phyloP scores from a whole-genome alignment of 192 early-diverging fungal genomes.

The Podila minutissima region DNA sequence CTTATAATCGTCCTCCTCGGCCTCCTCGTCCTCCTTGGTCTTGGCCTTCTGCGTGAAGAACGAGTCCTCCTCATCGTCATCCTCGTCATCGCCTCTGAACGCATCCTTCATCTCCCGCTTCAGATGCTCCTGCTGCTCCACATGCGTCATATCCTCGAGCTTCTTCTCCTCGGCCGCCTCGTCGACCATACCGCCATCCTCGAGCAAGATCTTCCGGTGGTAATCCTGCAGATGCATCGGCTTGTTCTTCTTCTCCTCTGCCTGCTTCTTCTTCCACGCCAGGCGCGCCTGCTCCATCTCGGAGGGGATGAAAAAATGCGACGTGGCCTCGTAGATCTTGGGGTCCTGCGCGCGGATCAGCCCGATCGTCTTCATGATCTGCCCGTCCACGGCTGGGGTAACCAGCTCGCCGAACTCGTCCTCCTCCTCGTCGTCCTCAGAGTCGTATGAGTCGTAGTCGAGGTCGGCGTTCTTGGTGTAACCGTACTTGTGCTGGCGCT shows the following conservation, averaged over 20 bases:
- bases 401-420: constrained; percentile 84
- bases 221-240: constrained; percentile 87
- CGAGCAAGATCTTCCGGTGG: constrained; percentile 82
- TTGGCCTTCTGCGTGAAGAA: constrained; percentile 81
- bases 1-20: constrained; percentile 92
- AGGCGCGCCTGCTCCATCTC: constrained; percentile 67
- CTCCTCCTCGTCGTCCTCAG: constrained; percentile 76
- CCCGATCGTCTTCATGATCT: constrained; percentile 93
- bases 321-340: constrained; percentile 81
- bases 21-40: constrained; percentile 76
- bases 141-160: constrained; percentile 68
- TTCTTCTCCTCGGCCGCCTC: constrained; percentile 61
- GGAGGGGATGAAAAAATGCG: constrained; percentile 81
- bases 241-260: constrained; percentile 63
- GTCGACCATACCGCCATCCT: constrained; percentile 61
- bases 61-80: constrained; percentile 70
- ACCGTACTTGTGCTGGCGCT: constrained; percentile 55
- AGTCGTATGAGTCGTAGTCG: constrained; percentile 64
- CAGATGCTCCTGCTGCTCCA: constrained; percentile 86
- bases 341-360: constrained; percentile 80
- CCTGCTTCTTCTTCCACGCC: constrained; percentile 75
- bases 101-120: constrained; percentile 75
- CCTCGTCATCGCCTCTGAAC: constrained; percentile 51
- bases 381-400: constrained; percentile 90
- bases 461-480: constrained; percentile 54